A percentile compares a stretch with the other conserved stretches of the same genome.
Conservation (phyloP, 495 filamentous ascomycete species). For the Xylaria venustula region DNA sequence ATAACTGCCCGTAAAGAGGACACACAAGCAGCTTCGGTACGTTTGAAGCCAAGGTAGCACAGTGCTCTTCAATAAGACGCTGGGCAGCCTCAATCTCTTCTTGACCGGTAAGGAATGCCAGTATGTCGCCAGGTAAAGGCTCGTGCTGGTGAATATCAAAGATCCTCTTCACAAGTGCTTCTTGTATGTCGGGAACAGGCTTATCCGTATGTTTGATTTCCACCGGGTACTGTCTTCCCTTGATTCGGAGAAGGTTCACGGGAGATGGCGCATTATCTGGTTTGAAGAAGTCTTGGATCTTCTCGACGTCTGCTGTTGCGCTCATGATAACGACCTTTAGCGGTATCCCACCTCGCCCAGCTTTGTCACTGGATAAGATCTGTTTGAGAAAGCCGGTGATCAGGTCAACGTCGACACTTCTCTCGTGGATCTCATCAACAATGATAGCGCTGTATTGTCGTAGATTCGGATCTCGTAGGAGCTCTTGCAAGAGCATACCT, state of each 20-base stretch:
- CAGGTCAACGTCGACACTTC: conserved; percentile 94
- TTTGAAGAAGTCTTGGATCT: conserved; percentile 72
- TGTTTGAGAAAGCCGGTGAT: conserved; percentile 83
- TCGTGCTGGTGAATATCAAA: conserved; percentile 87
- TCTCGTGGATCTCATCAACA: conserved; percentile 96
- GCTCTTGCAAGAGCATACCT: conserved; percentile 94
- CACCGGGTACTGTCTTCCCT: conserved; percentile 88
- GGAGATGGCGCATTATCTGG: conserved; percentile 5
- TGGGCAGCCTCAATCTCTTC: conserved; percentile 87
- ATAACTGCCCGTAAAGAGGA: conserved; percentile 51
- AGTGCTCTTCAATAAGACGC: conserved; percentile 76
- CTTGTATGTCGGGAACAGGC: conserved; percentile 79
- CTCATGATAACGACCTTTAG: conserved; percentile 96
- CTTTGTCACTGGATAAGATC: conserved; percentile 57
- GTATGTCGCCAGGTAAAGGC: conserved; percentile 86
- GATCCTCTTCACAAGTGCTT: conserved; percentile 76
- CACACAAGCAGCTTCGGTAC: conserved; percentile 66
- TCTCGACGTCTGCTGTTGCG: conserved; percentile 87
- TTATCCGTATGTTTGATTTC: conserved; percentile 72
- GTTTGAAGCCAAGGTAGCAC: conserved; percentile 62
- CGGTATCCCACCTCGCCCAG: conserved; percentile 64
- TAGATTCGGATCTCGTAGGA: conserved; percentile 81
- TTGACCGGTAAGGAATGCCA: conserved; percentile 92
- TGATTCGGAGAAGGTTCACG: conserved; percentile 66
- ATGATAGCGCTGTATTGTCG: conserved; percentile 83